phyloP scores from a whole-genome alignment of 306 rosid species.

The Arachis stenosperma region DNA sequence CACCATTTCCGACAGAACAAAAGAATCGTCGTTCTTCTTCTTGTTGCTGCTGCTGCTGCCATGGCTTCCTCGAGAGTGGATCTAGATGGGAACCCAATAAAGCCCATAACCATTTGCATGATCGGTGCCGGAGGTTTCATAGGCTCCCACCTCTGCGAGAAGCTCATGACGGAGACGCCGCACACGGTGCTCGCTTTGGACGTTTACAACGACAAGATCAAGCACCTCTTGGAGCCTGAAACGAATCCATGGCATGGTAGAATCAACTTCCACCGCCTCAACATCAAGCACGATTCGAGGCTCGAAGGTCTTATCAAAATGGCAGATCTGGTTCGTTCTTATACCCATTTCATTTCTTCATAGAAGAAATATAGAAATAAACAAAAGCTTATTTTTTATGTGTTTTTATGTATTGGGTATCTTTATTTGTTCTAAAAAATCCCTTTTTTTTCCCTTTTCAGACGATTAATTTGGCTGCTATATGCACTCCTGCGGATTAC shows the following conservation, averaged over 20 bases:
- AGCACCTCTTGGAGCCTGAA: constrained; percentile 77
- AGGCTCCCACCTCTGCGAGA: constrained; percentile 92
- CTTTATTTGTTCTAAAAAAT: neutral
- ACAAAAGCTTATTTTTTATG: neutral
- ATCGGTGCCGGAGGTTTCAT: constrained; percentile 97
- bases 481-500: constrained; percentile 95
- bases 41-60: neutral
- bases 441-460: constrained; percentile 40
- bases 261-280: constrained; percentile 88
- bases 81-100: constrained; percentile 78
- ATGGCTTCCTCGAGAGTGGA: constrained; percentile 75
- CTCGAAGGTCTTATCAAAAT: constrained; percentile 90
- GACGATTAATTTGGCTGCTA: constrained; percentile 95
- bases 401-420: neutral
- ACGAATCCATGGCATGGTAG: constrained; percentile 72
- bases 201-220: constrained; percentile 89
- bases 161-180: constrained; percentile 75
- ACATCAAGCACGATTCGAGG: constrained; percentile 86
- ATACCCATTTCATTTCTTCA: neutral
- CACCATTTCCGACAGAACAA: neutral
- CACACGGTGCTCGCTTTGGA: constrained; percentile 83
- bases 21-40: neutral
- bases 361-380: too few species aligned
- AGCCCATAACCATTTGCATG: constrained; percentile 88
- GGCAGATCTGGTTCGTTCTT: constrained; percentile 74